These are phyloP conservation scores for Selenicereus undatus DNA, from an alignment of 148 eudicot genomes.

Conservation along the genomic window DNA sequence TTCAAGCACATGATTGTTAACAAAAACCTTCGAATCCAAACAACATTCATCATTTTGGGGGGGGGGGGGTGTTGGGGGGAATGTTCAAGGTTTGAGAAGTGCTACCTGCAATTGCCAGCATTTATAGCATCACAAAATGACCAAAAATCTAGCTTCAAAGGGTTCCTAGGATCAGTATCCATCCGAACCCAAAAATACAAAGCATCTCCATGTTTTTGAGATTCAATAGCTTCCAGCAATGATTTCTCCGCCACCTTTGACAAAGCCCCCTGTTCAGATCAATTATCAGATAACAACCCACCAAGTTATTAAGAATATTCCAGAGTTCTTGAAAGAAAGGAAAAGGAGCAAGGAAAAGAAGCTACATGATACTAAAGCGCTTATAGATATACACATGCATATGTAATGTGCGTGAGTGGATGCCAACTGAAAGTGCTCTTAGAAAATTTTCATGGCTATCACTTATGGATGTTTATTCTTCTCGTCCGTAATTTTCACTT, in stretches of 20 bases:
- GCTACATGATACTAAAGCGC: neutral
- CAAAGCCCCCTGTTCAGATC: constrained; percentile 52
- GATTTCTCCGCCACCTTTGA: constrained; percentile 65
- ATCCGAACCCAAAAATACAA: constrained; percentile 86
- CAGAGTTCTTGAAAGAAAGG: neutral
- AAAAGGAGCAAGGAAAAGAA: neutral
- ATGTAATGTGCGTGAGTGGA: no score
- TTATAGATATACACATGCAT: no score
- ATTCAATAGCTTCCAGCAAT: constrained; percentile 59
- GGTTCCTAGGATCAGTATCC: constrained; percentile 79
- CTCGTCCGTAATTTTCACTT: neutral
- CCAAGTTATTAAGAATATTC: neutral
- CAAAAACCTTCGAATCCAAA: neutral
- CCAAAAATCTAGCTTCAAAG: constrained; percentile 77
- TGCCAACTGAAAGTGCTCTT: neutral
- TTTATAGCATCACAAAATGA: constrained; percentile 91
- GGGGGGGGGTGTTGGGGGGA: neutral
- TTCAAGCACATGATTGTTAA: constrained; percentile 29
- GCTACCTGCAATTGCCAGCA: constrained; percentile 96
- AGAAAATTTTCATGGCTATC: neutral
- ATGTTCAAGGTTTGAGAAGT: neutral
- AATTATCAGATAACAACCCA: neutral
- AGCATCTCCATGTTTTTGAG: constrained; percentile 62
- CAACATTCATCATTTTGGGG: neutral
- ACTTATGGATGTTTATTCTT: neutral